Evolutionary conservation across 495 filamentous ascomycete species (phyloP), one percentile per base, ranked within the genome.

Genomic region (Penicillium chermesinum): DNA sequence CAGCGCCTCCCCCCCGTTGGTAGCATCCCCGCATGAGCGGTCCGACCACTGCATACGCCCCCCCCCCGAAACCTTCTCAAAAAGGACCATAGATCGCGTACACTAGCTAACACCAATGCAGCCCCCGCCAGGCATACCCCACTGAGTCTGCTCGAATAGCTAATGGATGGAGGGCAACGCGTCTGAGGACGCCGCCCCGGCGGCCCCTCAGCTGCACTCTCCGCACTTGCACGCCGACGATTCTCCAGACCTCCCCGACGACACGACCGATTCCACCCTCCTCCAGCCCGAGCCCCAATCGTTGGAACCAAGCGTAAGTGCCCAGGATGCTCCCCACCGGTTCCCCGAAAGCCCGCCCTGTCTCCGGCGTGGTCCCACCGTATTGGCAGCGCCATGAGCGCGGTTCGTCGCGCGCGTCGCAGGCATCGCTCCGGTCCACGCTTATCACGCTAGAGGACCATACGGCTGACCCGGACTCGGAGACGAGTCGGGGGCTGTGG

Each of bases 381-480:
- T 78, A 76, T 46, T 79, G 76, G 76, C 70, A 62, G 25, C 74
- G 77, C 33, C 65, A 72, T 40, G 58, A 58, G 20, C 70, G 75
- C 18, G 59, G 65, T 47, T 38, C 56, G 1, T 74, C 72, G 15
- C 68, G 66, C 16, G 61, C 65, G 18, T 78, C 75, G 9, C 72
- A 75, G 36, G 61, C 53, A 15, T 78, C 75, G 0, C 36, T 75
- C 15, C 65, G 56, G 6, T 50, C 47, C 2, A 50, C 70, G 14
- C 69, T 69, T 3, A 89, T 89, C 53, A 78, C 71, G 0, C 70
- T 89, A 4, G 83, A 88, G 57, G 85, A 89, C 56, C 83, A 88
- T 55, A 86, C 84, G 14, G 78, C 81, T 37, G 81, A 81, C 41
- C 73, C 73, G 12, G 47, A 74, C 30, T 78, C 74, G 20, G 80